Conservation (phyloP, 2,329 filamentous ascomycete species). For the Ophiocordyceps unilateralis region DNA sequence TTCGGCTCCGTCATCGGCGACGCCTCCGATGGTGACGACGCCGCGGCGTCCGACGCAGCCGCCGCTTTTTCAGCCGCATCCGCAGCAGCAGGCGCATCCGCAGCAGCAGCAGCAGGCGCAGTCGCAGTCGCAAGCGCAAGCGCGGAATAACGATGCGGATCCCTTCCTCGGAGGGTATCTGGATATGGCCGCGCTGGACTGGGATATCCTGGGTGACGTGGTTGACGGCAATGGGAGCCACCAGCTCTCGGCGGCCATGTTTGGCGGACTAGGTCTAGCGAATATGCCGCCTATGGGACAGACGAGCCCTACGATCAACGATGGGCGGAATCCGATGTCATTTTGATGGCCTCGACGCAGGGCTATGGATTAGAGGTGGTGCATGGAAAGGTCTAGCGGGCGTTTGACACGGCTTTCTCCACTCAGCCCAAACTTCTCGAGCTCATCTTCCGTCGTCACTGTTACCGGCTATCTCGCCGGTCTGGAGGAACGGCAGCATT, state of each 20-base stretch:
- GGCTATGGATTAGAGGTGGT: too few relatives aligned
- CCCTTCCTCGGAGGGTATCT: conserved; percentile 26
- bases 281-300: conserved; percentile 7
- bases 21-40: conserved; percentile 8
- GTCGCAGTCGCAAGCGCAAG: conserved; percentile 2
- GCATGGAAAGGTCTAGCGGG: too few relatives aligned
- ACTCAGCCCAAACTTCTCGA: too few relatives aligned
- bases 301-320: background rate
- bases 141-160: conserved; percentile 14
- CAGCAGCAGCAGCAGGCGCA: background rate
- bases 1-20: conserved; percentile 9
- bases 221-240: conserved; percentile 10
- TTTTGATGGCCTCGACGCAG: too few relatives aligned
- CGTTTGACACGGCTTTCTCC: too few relatives aligned
- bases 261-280: conserved; percentile 13
- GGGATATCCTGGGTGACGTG: conserved; percentile 25
- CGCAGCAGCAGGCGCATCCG: background rate
- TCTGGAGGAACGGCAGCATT: too few relatives aligned
- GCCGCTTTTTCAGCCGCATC: conserved; percentile 9
- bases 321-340: background rate
- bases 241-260: conserved; percentile 14
- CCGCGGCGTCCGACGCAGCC: conserved; percentile 2
- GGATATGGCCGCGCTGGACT: conserved; percentile 25
- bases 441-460: too few relatives aligned
- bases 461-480: too few relatives aligned